Percentiles rank a stretch among this genome's conserved stretches.
Conservation (phyloP, 345 rosid species). For the Bruguiera sexangula region DNA sequence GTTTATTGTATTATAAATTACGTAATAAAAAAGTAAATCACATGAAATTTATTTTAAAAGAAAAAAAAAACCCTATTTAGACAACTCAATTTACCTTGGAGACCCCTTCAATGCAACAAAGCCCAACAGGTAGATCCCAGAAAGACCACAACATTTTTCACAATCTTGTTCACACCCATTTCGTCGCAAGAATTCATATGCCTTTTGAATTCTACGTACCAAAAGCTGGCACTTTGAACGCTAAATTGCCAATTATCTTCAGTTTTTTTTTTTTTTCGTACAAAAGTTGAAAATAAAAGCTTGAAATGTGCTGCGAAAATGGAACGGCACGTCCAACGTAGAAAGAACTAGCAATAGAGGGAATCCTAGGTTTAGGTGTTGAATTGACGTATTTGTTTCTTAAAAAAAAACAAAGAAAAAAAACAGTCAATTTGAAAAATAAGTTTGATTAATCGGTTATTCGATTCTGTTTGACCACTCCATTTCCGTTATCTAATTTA, state of each 20-base stretch:
- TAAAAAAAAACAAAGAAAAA: background rate
- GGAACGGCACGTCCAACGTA: background rate
- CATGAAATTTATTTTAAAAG: no score
- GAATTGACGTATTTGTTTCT: background rate
- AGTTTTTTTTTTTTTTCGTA: background rate
- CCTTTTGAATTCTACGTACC: no score
- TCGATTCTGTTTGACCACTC: no score
- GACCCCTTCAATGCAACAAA: conserved; percentile 2
- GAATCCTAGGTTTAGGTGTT: conserved; percentile 22
- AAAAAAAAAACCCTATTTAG: background rate
- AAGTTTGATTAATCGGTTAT: no score
- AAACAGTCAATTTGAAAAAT: no score
- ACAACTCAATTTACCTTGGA: background rate
- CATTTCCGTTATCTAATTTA: no score
- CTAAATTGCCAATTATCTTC: no score
- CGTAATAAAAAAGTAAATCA: no score
- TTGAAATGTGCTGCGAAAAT: conserved; percentile 6
- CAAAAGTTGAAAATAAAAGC: conserved; percentile 1
- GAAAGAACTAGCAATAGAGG: background rate
- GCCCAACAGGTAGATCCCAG: background rate
- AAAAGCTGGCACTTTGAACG: no score
- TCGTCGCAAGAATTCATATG: no score
- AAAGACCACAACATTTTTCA: background rate
- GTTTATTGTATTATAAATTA: no score
- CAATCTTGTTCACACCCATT: background rate